Conservation (phyloP, 306 rosid genomes). For the Spatholobus suberectus region DNA sequence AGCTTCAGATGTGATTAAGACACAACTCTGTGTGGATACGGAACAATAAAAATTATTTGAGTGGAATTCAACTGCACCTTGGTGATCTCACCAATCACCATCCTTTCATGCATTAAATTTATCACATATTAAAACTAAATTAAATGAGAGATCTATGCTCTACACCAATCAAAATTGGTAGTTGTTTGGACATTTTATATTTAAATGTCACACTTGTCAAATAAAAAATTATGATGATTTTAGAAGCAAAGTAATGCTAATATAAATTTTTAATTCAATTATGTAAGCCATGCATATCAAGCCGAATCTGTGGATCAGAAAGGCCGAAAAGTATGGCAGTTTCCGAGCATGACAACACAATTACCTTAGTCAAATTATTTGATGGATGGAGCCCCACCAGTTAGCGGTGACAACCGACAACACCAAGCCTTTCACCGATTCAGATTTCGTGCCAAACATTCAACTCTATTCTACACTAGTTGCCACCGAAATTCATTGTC, state of each 20-base stretch:
- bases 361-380: not conserved
- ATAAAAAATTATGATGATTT: not conserved
- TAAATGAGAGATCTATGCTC: not conserved
- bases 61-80: too few species aligned
- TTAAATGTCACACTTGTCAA: not conserved
- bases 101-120: not conserved
- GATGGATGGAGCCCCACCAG: slow-evolving; percentile 22
- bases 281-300: not conserved
- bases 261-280: not conserved
- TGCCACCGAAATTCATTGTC: not conserved
- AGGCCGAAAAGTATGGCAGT: not conserved
- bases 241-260: not conserved
- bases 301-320: slow-evolving; percentile 13
- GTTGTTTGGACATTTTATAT: not conserved
- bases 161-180: not conserved
- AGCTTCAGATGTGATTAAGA: not conserved
- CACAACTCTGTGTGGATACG: not conserved
- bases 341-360: not conserved
- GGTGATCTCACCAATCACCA: not conserved
- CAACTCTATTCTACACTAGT: slow-evolving; percentile 18
- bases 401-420: slow-evolving; percentile 4
- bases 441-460: not conserved
- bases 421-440: not conserved
- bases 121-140: not conserved
- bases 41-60: not conserved